Evolutionary conservation across 108 stramenopile species (phyloP), one percentile per base, ranked within the genome.

Genomic region (Bacterosira constricta): DNA sequence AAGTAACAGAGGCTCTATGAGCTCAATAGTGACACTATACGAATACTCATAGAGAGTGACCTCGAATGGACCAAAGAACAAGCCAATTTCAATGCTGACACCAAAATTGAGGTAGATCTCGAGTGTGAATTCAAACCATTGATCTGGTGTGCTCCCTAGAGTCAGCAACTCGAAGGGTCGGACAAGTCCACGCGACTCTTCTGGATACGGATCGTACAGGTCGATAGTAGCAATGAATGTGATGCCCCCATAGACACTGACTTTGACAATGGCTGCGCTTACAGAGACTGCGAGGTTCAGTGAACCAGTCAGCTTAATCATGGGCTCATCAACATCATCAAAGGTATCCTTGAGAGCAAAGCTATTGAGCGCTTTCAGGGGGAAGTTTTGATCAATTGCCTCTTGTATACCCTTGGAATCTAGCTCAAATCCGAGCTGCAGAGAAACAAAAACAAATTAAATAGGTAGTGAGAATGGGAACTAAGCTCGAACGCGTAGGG

Each of bases 91-190:
- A 13, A 77, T 25, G 26, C 42, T 66, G 15, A 61, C 34, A n/a
- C 36, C 50, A 6, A 71, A 6, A 38, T 23, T 47, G 15, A 46
- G 25, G n/a, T 26, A 45, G 45, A 71, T 71, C 2, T 53, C 36
- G 1, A 79, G 39, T 3, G 60, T 62, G 35, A 79, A 55, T 64
- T 79, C 77, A 57, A 79, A 79, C 77, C 77, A 79, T 47, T 79
- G 63, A 11, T 66, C n/a, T 25, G 77, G 77, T 9, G 36, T 63
- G 23, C 20, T 29, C 17, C 66, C 50, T 20, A 53, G 34, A 18
- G 18, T 44, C 20, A 79, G 34, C 9, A 79, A 23, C 41, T 79
- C 63, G 34, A 57, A 79, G 5, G 77, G 77, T 26, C 77, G 70
- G 9, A 79, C 50, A 18, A 79, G 53, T 30, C 77, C 77, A 57